phyloP scores from a whole-genome alignment of 495 filamentous ascomycete species.

The Hyaloscypha variabilis region DNA sequence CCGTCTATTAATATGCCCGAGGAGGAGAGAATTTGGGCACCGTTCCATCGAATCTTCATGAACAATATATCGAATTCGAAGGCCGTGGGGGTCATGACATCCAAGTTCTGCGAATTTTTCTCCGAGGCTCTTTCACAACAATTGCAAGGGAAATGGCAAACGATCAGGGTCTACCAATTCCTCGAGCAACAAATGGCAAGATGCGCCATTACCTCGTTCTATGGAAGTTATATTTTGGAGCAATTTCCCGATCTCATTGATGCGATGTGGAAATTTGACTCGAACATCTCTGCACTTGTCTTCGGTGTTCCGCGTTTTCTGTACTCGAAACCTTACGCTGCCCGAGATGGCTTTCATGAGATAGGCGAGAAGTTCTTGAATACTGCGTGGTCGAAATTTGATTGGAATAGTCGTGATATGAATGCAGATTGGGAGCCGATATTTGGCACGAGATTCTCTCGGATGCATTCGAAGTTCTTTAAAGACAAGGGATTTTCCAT shows the following conservation, averaged over 20 bases:
- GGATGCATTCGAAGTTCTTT: constrained; percentile 30
- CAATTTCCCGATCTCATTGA: constrained; percentile 29
- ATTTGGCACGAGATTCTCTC: constrained; percentile 31
- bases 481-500: constrained; percentile 26
- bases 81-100: constrained; percentile 13
- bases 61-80: constrained; percentile 20
- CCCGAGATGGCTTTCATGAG: neutral
- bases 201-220: constrained; percentile 12
- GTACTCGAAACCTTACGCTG: neutral
- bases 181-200: constrained; percentile 26
- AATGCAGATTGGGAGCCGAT: constrained; percentile 35
- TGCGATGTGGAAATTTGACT: constrained; percentile 32
- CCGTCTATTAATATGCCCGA: constrained; percentile 9
- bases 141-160: constrained; percentile 18
- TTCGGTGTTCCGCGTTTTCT: constrained; percentile 10
- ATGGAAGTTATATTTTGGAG: constrained; percentile 11
- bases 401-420: constrained; percentile 24
- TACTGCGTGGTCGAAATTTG: neutral
- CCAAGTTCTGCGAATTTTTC: constrained; percentile 26
- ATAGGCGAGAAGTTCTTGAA: constrained; percentile 1
- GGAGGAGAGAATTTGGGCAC: constrained; percentile 28
- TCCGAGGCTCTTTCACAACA: constrained; percentile 10
- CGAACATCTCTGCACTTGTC: constrained; percentile 6
- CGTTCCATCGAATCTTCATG: constrained; percentile 23
- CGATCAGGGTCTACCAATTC: constrained; percentile 21